A percentile compares a stretch with the other conserved stretches of the same genome.
Evolutionary conservation across 2,329 filamentous ascomycete genomes (phyloP).

Genomic region (Diaporthe helianthi): DNA sequence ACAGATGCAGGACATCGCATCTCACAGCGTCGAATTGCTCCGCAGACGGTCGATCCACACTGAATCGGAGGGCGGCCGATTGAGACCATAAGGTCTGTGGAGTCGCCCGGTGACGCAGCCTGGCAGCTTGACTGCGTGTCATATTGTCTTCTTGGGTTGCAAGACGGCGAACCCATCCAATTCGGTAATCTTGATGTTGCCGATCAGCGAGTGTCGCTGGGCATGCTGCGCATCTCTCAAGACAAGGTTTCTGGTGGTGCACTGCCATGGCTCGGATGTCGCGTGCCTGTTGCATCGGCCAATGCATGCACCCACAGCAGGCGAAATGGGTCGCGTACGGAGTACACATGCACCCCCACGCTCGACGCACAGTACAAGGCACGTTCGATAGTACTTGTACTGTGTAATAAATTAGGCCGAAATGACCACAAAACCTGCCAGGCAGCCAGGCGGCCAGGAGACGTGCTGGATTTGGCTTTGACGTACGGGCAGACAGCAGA

Average conservation of each 20-base stretch:
- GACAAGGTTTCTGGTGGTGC: no score
- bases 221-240: not conserved
- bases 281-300: constrained; percentile 12
- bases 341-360: constrained; percentile 20
- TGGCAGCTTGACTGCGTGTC: not conserved
- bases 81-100: not conserved
- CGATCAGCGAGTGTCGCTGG: constrained; percentile 5
- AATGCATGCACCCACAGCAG: not conserved
- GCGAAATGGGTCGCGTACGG: not conserved
- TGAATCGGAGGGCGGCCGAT: constrained; percentile 28
- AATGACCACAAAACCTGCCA: constrained; percentile 5
- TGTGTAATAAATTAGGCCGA: not conserved
- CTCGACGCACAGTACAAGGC: constrained; percentile 4
- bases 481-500: not conserved
- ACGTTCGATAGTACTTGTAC: constrained; percentile 3
- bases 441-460: no score
- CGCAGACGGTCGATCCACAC: constrained; percentile 31
- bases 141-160: not conserved
- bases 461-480: not conserved
- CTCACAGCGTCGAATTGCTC: constrained; percentile 10
- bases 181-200: not conserved
- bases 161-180: not conserved
- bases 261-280: constrained; percentile 12
- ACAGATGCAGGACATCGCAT: constrained; percentile 25
- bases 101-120: constrained; percentile 12